phyloP scores from a whole-genome alignment of 768 basidiomycete species.

The Lentinula lateritia region DNA sequence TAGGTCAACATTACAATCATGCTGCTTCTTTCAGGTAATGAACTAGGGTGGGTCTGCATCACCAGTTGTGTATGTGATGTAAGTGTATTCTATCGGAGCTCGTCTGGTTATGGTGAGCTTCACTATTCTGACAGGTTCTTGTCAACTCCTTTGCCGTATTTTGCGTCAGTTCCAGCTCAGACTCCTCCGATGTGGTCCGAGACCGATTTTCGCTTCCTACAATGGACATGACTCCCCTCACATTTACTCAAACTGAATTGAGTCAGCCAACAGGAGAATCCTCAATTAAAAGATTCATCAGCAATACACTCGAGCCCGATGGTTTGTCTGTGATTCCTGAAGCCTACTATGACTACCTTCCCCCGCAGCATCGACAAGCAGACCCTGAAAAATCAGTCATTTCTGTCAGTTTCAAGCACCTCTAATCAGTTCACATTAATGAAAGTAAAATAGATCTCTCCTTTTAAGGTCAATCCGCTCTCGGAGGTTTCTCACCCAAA shows the following conservation, averaged over 20 bases:
- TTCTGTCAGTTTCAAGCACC: neutral
- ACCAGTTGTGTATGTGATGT: conserved; percentile 1
- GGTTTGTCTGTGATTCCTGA: neutral
- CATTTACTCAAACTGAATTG: neutral
- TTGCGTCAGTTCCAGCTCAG: neutral
- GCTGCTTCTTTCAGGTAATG: neutral
- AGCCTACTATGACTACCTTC: conserved; percentile 2
- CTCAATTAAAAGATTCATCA: neutral
- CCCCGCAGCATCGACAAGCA: neutral
- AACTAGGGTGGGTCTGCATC: conserved; percentile 3
- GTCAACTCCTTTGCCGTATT: conserved; percentile 1
- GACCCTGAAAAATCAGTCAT: neutral
- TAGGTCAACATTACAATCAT: conserved; percentile 1
- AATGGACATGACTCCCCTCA: conserved; percentile 6
- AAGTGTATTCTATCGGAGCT: neutral
- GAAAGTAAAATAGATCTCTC: too few relatives aligned
- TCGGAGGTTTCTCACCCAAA: too few relatives aligned
- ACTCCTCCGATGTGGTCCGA: neutral
- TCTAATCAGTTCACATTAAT: too few relatives aligned
- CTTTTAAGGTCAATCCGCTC: too few relatives aligned
- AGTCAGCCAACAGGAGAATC: neutral
- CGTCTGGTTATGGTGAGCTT: neutral
- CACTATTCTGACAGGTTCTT: neutral
- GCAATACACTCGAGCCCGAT: too few relatives aligned
- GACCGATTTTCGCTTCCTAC: conserved; percentile 5